Evolutionary conservation across 1,284 basidiomycete species (phyloP), one percentile per base, ranked within the genome.

Genomic region (Ustilago xerochloae): DNA sequence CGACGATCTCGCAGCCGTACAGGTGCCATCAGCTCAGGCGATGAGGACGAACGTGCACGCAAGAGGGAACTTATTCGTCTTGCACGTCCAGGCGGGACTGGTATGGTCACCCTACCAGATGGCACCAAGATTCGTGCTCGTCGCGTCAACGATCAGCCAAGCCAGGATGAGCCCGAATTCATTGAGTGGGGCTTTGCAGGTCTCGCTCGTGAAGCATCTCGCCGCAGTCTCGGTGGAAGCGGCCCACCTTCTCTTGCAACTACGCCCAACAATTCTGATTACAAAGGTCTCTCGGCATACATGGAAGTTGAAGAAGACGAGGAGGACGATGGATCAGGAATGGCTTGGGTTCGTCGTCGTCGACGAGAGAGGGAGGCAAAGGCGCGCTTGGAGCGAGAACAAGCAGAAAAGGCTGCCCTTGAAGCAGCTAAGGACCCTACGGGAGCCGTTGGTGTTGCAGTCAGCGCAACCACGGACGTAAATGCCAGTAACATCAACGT

Each of bases 51-150:
- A 33, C 74, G 79, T 7, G 56, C 57, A 7, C 70, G 82, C 28
- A 57, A 76, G 24, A 72, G 81, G 35, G 72, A 80, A 51, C 60
- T 81, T 22, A 78, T 83, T 32, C 76, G 76, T 24, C 66, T 78
- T 2, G 67, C 65, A 13, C 74, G 82, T 26, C 82, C 82, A 32
- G 82, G 82, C 12, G 82, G 82, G 10, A 83, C 82, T 0, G 82
- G 82, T 6, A 82, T 82, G 81, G 82, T 83, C 24, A 83, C 82
- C 0, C 71, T 83, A 0, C 80, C 80, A 3, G 81, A 83, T 33
- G 82, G 82, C 48, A 76, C 79, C 48, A 80, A 79, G 46, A 81
- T 83, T 51, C 66, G 62, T 20, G 82, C 82, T 18, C 61, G 81
- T 4, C 65, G 76, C 29, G 82, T 82, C 35, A 81, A 75, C 53